A percentile compares a stretch with the other conserved stretches of the same genome.
phyloP scores from a whole-genome alignment of 1,284 basidiomycete species.

The Trichosporon coremiiforme region DNA sequence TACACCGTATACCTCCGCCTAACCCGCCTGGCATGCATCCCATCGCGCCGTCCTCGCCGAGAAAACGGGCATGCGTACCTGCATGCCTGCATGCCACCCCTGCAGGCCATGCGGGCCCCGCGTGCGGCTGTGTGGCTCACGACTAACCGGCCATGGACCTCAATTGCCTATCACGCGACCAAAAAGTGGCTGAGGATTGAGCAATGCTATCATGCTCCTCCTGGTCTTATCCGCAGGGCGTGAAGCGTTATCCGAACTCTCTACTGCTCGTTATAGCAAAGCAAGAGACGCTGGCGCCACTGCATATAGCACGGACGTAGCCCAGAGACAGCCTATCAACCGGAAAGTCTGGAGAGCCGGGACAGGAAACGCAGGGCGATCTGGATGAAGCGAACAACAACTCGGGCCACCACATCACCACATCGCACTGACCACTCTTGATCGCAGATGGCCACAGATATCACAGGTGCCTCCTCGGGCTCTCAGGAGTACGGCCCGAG shows the following conservation, averaged over 20 bases:
- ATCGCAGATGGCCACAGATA: no score
- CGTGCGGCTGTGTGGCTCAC: not conserved
- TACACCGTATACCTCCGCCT: slow-evolving; percentile 4
- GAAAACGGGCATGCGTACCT: not conserved
- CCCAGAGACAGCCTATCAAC: no score
- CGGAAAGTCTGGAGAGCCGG: no score
- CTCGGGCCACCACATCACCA: no score
- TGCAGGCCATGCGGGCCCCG: not conserved
- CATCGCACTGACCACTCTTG: no score
- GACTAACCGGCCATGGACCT: not conserved
- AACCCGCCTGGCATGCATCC: not conserved
- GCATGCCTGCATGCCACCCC: no score
- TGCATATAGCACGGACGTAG: no score
- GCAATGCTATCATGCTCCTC: not conserved
- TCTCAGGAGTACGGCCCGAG: no score
- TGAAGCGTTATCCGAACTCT: not conserved
- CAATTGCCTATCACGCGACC: slow-evolving; percentile 11
- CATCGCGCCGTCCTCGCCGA: not conserved
- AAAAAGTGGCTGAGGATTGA: not conserved
- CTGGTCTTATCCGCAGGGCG: not conserved
- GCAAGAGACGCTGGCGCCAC: no score
- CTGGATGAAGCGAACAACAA: no score
- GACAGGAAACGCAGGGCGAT: no score
- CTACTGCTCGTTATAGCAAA: not conserved
- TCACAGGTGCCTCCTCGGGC: no score